Conservation (phyloP, 495 filamentous ascomycete genomes). For the Aspergillus avenaceus region DNA sequence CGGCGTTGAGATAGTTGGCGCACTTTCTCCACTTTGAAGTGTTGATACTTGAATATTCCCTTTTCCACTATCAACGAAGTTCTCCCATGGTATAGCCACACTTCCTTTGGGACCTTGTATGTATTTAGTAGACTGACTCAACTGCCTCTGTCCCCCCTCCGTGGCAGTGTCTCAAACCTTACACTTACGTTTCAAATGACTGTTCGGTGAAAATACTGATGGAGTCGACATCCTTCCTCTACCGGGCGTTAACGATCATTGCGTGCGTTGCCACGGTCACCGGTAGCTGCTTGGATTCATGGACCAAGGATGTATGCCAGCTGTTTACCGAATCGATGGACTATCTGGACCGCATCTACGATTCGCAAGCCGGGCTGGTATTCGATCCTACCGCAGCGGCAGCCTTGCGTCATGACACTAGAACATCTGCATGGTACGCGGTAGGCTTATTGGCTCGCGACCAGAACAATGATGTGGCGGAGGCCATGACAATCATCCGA, state of each 20-base stretch:
- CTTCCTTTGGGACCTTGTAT: no score
- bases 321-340: conserved; percentile 28
- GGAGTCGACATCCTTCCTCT: no score
- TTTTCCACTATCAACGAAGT: no score
- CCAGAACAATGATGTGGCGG: conserved; percentile 25
- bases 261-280: neutral
- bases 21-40: no score
- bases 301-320: neutral
- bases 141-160: no score
- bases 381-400: conserved; percentile 21
- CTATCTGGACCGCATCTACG: conserved; percentile 20
- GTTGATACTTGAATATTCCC: no score
- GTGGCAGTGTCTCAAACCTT: no score
- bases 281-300: neutral
- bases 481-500: conserved; percentile 32
- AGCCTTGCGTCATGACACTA: conserved; percentile 27
- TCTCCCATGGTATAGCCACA: no score
- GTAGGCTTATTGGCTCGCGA: conserved; percentile 37
- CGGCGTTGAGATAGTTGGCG: no score
- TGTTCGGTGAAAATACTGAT: no score
- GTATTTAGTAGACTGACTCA: no score
- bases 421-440: conserved; percentile 37
- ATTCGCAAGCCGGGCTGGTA: conserved; percentile 8
- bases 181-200: no score
- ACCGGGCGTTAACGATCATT: neutral